Percentiles rank a stretch among this genome's conserved stretches.
Evolutionary conservation across 2,329 filamentous ascomycete genomes (phyloP).

Genomic region (Fusarium paranaense): DNA sequence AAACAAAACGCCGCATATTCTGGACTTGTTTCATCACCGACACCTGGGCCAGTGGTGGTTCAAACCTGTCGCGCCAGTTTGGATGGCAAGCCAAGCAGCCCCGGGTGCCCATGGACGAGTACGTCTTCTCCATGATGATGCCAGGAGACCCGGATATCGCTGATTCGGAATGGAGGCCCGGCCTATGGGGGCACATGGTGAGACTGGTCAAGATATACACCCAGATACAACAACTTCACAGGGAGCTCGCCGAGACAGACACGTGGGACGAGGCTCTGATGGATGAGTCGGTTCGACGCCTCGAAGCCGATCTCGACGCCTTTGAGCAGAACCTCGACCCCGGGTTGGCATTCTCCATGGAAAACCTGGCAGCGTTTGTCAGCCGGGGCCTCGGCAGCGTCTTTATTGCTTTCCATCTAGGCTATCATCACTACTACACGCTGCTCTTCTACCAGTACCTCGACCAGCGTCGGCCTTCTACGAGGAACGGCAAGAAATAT

Average conservation of each 20-base stretch:
- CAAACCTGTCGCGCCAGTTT: conserved; percentile 45
- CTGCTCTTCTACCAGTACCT: conserved; percentile 51
- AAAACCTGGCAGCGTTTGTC: conserved; percentile 44
- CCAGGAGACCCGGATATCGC: conserved; percentile 34
- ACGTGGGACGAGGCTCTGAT: conserved; percentile 47
- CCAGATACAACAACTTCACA: conserved; percentile 48
- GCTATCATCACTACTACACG: conserved; percentile 50
- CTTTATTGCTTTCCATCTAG: conserved; percentile 50
- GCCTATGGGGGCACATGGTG: conserved; percentile 50
- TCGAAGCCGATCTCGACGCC: conserved; percentile 35
- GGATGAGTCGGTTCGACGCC: conserved; percentile 33
- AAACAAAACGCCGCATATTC: conserved; percentile 48
- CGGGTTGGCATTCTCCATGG: conserved; percentile 34
- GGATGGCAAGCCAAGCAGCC: conserved; percentile 26
- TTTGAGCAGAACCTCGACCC: conserved; percentile 42
- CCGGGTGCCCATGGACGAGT: conserved; percentile 47
- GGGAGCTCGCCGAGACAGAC: conserved; percentile 41
- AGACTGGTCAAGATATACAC: conserved; percentile 47
- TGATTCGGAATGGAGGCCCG: conserved; percentile 40
- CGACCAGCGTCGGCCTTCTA: conserved; percentile 45
- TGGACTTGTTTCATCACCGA: conserved; percentile 51
- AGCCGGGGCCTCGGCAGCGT: conserved; percentile 44
- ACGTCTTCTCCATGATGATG: conserved; percentile 36
- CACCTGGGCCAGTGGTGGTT: conserved; percentile 49
- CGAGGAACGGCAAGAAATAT: conserved; percentile 45